Percentiles rank a stretch among this genome's conserved stretches.
These are phyloP conservation scores for Bruguiera hainesii DNA, from an alignment of 441 rosid genomes.

Conservation along the genomic window DNA sequence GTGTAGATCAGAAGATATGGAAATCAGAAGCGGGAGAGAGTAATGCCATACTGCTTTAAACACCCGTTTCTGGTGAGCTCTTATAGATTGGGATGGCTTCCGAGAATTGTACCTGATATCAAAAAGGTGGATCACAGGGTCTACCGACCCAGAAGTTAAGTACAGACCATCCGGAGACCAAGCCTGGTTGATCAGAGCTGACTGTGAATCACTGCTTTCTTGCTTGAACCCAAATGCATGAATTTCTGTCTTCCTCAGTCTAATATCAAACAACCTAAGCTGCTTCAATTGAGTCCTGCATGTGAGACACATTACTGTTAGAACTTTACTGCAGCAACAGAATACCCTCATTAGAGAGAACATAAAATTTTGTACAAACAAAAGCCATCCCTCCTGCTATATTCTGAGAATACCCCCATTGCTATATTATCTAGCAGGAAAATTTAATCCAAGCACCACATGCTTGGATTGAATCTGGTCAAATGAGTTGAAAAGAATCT, in stretches of 20 bases:
- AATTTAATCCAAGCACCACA: too few relatives aligned
- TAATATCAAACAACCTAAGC: conserved; percentile 71
- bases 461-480: not conserved
- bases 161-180: conserved; percentile 94
- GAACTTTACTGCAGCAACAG: not conserved
- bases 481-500: not conserved
- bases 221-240: conserved; percentile 94
- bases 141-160: conserved; percentile 83
- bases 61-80: conserved; percentile 86
- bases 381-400: not conserved
- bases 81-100: conserved; percentile 76
- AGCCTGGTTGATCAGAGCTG: conserved; percentile 84
- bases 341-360: not conserved
- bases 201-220: conserved; percentile 90
- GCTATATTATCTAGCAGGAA: too few relatives aligned
- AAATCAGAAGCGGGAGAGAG: conserved; percentile 63
- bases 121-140: conserved; percentile 80
- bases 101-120: conserved; percentile 76
- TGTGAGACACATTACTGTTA: conserved; percentile 6
- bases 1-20: conserved; percentile 83
- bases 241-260: conserved; percentile 71
- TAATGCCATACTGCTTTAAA: conserved; percentile 83
- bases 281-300: conserved; percentile 77
- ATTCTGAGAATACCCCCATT: too few relatives aligned
- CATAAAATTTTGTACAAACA: not conserved